phyloP scores from a whole-genome alignment of 176 grass and related monocot genomes.

The Cocos nucifera region DNA sequence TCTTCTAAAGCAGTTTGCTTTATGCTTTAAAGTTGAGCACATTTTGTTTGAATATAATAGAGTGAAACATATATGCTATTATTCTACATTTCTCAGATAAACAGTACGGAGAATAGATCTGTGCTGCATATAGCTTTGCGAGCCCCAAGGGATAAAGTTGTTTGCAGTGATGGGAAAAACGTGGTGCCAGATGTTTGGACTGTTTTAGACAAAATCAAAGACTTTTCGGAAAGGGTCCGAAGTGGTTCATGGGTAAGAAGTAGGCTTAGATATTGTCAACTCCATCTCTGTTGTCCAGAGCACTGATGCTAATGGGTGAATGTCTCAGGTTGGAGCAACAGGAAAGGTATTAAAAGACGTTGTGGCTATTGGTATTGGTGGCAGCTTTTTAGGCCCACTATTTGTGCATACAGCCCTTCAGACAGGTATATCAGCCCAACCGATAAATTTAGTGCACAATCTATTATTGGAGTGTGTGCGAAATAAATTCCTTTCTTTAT shows the following conservation, averaged over 20 bases:
- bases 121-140: slow-evolving; percentile 82
- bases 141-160: slow-evolving; percentile 64
- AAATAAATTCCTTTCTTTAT: no score
- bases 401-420: slow-evolving; percentile 86
- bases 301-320: background rate
- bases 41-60: background rate
- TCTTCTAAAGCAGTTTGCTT: background rate
- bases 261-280: background rate
- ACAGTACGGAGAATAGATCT: slow-evolving; percentile 83
- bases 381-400: slow-evolving; percentile 89
- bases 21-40: background rate
- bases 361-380: slow-evolving; percentile 86
- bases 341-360: slow-evolving; percentile 78
- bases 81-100: slow-evolving; percentile 52
- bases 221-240: slow-evolving; percentile 80
- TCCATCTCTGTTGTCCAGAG: background rate
- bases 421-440: slow-evolving; percentile 32
- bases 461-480: no score
- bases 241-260: slow-evolving; percentile 79
- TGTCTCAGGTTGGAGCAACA: slow-evolving; percentile 70
- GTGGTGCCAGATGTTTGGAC: slow-evolving; percentile 76
- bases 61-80: slow-evolving; percentile 8
- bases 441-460: no score
- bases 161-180: slow-evolving; percentile 67
- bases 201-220: slow-evolving; percentile 90